Evolutionary conservation across 2,329 filamentous ascomycete genomes (phyloP), one percentile per base, ranked within the genome.

Genomic region (Shiraia bambusicola): DNA sequence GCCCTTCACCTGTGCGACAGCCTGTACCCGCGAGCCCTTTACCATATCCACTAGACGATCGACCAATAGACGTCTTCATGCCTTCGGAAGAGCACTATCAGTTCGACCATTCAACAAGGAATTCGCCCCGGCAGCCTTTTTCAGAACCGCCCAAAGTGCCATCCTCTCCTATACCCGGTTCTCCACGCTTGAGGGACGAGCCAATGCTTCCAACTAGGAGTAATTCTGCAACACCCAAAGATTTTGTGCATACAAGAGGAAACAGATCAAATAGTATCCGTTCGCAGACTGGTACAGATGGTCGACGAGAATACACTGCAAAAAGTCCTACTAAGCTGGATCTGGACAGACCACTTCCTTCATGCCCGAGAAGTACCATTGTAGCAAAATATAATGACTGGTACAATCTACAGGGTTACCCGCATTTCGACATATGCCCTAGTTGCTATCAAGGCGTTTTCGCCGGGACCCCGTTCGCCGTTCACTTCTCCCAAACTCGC

Each of bases 381-480:
- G 77, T 81, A 10, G 72, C 78, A 8, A 83, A 83, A 2, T 78
- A 83, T 47, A 75, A 84, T 48, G 88, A 93, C 58, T 96, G 91
- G 88, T 82, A 90, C 47, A 91, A 85, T 0, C 74, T 96, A 4
- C 81, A 81, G 3, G 80, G 82, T 11, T 80, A 83, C 47, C 78
- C 83, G 10, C 80, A 80, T 45, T 86, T 96, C 54, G 82, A 88
- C 49, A 85, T 96, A 32, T 96, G 92, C 56, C 87, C 88, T 0
- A 81, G 80, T 10, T 97, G 92, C 69, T 89, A 87, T 64, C 75
- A 78, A 2, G 76, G 77, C 5, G 79, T 89, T 7, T 89, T 92
- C 52, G 77, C 76, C 11, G 74, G 79, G 16, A 86, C 87, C 0
- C 75, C 80, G 14, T 94, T 87, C 61, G 76, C 81, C 2, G 75